Base-by-base conservation (phyloP, 257 asterid genomes). In the Salvia rosmarinus region DNA sequence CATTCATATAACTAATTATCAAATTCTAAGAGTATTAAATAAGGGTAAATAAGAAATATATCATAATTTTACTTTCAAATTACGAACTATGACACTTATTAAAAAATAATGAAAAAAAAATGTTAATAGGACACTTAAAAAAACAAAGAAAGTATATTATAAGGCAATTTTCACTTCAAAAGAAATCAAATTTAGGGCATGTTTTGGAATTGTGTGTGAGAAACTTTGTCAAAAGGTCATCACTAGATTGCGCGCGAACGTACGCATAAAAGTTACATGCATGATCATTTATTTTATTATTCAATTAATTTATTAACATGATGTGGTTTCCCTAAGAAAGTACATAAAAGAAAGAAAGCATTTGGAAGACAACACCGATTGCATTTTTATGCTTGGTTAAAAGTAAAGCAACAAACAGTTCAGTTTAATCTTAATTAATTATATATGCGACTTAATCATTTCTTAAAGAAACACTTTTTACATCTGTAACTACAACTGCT, bases 241-340 rank as follows among this genome's bases (percentile, higher is more conserved):
- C 68, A 42, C 54, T 65, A 44, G 52, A 43, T 65, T 43, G 58
- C 52, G 54, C n/a, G n/a, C n/a, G n/a, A 74, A 43, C 59, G 68
- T 56, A 65, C 61, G 30, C 63, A 55, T 25, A 64, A 23, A 32
- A 39, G 72, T 28, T 47, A 46, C 67, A 21, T 39, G 69, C 69
- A 64, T 20, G 28, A 47, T 75, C 52, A 65, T 74, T 54, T 19
- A 17, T 16, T 52, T 17, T 7, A 14, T 66, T 74, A 56, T 28
- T 17, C 10, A 55, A 65, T 12, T 65, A 40, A 32, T 75, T 10
- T 7, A 23, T 57, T 67, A 73, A 51, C 55, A 67, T 75, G 19
- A 75, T 75, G 52, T 58, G 79, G 79, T 75, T 75, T 75, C 79
- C 78, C 74, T 46, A 4, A 20, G 16, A 46, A 56, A 58, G 47